Conservation (phyloP, 208 protist genomes). For the Wallacemonas sp. region DNA sequence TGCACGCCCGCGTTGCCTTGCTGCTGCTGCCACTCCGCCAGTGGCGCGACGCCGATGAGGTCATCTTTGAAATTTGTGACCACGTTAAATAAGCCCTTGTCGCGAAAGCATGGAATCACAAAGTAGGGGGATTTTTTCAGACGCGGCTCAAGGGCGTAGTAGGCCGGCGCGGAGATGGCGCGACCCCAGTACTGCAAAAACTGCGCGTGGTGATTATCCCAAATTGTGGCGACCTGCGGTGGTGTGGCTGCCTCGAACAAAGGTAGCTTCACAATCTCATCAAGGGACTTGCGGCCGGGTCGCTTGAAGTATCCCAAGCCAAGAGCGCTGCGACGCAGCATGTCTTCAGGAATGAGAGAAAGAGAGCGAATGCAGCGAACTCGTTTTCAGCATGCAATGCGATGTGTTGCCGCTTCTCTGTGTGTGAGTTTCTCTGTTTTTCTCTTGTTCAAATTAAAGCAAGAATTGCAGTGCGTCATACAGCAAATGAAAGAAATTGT, state of each 20-base stretch:
- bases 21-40: constrained; percentile 90
- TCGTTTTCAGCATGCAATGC: too few relatives aligned
- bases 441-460: too few relatives aligned
- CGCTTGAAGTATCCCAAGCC: constrained; percentile 59
- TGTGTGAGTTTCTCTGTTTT: too few relatives aligned
- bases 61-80: constrained; percentile 91
- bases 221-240: constrained; percentile 79
- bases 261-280: constrained; percentile 81
- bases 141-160: constrained; percentile 80
- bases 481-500: too few relatives aligned
- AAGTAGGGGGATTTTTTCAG: constrained; percentile 86
- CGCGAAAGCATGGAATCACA: constrained; percentile 89
- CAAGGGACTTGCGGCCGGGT: constrained; percentile 85
- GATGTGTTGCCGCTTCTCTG: too few relatives aligned
- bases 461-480: too few relatives aligned
- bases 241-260: constrained; percentile 77
- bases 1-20: constrained; percentile 82
- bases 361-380: too few relatives aligned
- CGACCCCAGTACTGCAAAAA: constrained; percentile 92
- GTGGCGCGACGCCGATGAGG: constrained; percentile 81
- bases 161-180: constrained; percentile 74
- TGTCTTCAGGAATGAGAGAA: constrained; percentile 13
- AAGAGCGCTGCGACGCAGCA: constrained; percentile 37
- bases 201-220: constrained; percentile 87
- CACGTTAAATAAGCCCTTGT: constrained; percentile 92